Evolutionary conservation across 2,329 filamentous ascomycete species (phyloP).

Genomic region (Aspergillus oerlinghausenensis): DNA sequence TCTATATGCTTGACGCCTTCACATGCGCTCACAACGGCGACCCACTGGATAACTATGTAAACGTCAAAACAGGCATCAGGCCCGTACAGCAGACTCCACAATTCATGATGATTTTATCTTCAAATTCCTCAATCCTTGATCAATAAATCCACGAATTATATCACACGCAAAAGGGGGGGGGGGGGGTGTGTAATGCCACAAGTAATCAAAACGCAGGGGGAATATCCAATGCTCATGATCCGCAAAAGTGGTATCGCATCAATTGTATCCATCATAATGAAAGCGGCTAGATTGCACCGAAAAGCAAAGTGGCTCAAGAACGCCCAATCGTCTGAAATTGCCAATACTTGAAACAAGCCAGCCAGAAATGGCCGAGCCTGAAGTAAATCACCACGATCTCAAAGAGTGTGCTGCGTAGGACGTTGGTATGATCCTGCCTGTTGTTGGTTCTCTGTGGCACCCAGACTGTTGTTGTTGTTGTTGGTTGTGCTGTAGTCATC

Average conservation of each 20-base stretch:
- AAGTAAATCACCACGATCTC: neutral
- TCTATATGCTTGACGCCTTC: neutral
- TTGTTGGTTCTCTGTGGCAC: conserved; percentile 9
- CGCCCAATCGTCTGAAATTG: neutral
- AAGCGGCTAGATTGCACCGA: neutral
- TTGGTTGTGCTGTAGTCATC: conserved; percentile 24
- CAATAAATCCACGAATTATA: neutral
- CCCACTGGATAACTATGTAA: neutral
- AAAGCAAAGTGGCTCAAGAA: neutral
- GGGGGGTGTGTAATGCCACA: neutral
- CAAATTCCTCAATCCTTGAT: neutral
- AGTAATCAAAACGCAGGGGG: neutral
- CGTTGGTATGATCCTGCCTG: neutral
- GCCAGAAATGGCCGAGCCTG: neutral
- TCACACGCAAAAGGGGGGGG: neutral
- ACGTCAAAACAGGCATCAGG: neutral
- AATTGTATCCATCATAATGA: neutral
- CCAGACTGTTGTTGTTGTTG: conserved; percentile 14
- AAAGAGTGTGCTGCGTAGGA: neutral
- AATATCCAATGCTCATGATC: neutral
- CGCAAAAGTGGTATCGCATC: neutral
- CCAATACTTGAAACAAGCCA: neutral
- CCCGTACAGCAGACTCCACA: neutral
- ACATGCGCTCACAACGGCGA: neutral
- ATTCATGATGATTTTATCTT: neutral